A percentile compares a stretch with the other conserved stretches of the same genome.
Conservation (phyloP, 2,329 filamentous ascomycete genomes). For the Phialophora macrospora region DNA sequence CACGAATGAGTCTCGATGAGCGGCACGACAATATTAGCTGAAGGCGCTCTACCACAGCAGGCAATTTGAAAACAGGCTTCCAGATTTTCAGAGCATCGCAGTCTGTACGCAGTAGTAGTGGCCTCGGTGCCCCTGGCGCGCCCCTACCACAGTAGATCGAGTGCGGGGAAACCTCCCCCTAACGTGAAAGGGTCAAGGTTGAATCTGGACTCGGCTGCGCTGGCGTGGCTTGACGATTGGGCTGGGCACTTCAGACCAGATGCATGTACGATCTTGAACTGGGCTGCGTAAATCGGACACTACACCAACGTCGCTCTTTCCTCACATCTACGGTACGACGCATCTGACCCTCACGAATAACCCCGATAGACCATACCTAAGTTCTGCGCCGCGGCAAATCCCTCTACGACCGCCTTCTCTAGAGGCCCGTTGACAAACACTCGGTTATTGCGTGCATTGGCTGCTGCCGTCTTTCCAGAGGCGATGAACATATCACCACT, state of each 20-base stretch:
- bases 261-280: background rate
- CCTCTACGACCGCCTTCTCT: background rate
- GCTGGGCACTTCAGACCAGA: background rate
- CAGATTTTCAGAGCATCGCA: background rate
- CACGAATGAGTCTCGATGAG: too few relatives aligned
- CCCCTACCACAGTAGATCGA: background rate
- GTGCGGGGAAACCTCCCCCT: conserved; percentile 2
- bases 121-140: background rate
- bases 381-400: background rate
- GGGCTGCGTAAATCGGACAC: background rate
- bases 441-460: background rate
- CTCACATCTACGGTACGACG: background rate
- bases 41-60: too few relatives aligned
- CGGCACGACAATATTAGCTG: too few relatives aligned
- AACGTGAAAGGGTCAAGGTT: background rate
- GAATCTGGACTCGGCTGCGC: conserved; percentile 10
- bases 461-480: background rate
- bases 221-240: conserved; percentile 6
- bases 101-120: too few relatives aligned
- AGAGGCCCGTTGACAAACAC: background rate
- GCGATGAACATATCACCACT: background rate
- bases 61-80: background rate
- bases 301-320: background rate
- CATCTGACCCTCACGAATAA: background rate
- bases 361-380: background rate